Evolutionary conservation across 2,329 filamentous ascomycete species (phyloP).

Genomic region (Epichloe uncinata): DNA sequence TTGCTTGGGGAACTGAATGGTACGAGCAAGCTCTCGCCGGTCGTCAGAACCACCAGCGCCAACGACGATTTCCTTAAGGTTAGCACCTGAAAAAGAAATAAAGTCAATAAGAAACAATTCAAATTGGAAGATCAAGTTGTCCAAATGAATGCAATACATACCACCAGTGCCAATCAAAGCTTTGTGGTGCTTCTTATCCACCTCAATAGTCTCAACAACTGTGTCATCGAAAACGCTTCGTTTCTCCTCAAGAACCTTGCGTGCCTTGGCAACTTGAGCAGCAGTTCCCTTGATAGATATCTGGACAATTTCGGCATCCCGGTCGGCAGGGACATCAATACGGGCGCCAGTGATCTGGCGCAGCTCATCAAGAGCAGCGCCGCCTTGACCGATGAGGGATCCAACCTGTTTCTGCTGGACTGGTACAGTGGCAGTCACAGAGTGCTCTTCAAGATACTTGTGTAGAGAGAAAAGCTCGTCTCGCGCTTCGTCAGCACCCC

Average conservation of each 20-base stretch:
- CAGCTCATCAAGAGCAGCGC: constrained; percentile 80
- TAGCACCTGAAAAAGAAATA: constrained; percentile 46
- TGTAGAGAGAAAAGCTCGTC: constrained; percentile 82
- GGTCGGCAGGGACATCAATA: constrained; percentile 79
- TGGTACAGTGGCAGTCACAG: constrained; percentile 62
- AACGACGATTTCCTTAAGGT: constrained; percentile 73
- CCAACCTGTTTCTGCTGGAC: constrained; percentile 87
- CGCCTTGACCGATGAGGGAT: constrained; percentile 84
- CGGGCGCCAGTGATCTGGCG: constrained; percentile 73
- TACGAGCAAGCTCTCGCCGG: constrained; percentile 67
- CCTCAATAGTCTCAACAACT: constrained; percentile 68
- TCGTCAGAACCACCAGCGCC: constrained; percentile 85
- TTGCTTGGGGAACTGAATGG: constrained; percentile 88
- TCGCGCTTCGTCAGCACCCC: constrained; percentile 80
- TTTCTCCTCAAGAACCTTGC: constrained; percentile 80
- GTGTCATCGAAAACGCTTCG: constrained; percentile 80
- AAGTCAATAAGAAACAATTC: constrained; percentile 3
- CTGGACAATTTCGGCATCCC: constrained; percentile 64
- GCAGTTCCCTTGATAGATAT: constrained; percentile 90
- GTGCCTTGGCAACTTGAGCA: constrained; percentile 77
- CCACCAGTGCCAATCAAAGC: constrained; percentile 79
- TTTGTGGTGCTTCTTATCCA: constrained; percentile 92
- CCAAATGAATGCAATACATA: constrained; percentile 34
- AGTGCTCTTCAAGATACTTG: constrained; percentile 84
- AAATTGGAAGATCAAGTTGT: background rate